Evolutionary conservation across 768 basidiomycete species (phyloP).

Genomic region (Mycena rosella): DNA sequence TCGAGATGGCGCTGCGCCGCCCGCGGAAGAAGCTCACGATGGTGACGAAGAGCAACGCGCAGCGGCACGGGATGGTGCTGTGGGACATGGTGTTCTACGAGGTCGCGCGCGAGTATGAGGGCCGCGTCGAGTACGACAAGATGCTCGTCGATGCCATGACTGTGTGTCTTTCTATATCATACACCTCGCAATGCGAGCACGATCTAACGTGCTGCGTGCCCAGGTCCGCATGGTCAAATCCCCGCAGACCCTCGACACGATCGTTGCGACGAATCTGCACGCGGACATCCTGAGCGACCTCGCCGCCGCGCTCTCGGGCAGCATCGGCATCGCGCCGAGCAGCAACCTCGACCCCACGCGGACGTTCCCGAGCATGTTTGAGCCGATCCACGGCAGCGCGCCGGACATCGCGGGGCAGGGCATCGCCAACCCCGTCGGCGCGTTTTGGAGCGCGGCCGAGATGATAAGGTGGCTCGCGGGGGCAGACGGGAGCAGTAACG

Average conservation of each 20-base stretch:
- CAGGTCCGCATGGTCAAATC: conserved; percentile 61
- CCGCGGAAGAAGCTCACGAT: conserved; percentile 64
- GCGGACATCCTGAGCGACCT: conserved; percentile 70
- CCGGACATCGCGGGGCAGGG: conserved; percentile 69
- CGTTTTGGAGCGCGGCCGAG: conserved; percentile 67
- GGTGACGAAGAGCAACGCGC: conserved; percentile 67
- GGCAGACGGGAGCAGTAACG: conserved; percentile 32
- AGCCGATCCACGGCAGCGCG: conserved; percentile 69
- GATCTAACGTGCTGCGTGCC: too few species aligned
- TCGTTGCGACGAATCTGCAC: conserved; percentile 67
- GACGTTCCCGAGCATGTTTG: conserved; percentile 62
- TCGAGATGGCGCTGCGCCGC: conserved; percentile 62
- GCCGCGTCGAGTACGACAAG: conserved; percentile 59
- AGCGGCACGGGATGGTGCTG: conserved; percentile 62
- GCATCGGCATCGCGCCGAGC: conserved; percentile 69
- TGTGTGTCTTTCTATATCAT: too few species aligned
- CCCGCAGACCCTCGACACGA: conserved; percentile 67
- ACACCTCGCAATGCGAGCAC: too few species aligned
- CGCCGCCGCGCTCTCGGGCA: conserved; percentile 66
- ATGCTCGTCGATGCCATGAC: conserved; percentile 67
- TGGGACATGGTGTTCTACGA: conserved; percentile 62
- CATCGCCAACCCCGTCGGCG: conserved; percentile 67
- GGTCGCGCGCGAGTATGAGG: conserved; percentile 64
- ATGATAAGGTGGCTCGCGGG: conserved; percentile 58
- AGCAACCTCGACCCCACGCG: conserved; percentile 59